Base-by-base conservation (phyloP, 1,284 basidiomycete species). In the Boletus sp. region DNA sequence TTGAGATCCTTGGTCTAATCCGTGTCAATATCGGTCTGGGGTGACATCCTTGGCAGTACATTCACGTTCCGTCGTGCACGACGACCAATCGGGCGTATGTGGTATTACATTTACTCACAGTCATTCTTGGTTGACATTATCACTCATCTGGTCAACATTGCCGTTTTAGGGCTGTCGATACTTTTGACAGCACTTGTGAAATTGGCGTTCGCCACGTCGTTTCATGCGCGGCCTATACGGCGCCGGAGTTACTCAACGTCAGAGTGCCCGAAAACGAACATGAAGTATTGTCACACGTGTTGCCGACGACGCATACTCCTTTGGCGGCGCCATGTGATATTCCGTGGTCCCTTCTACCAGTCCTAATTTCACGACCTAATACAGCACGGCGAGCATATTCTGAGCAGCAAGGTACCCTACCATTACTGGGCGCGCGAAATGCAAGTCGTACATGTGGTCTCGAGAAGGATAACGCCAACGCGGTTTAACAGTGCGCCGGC, bases 191-290 rank as follows among this genome's bases (percentile, higher is more conserved):
- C 44, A 29, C 40, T 49, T 1, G 34, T 32, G 1, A 39, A 33
- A 17, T 33, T 36, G 22, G 39, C 42, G 5, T 46, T 55, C 9
- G 32, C 48, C 12, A 44, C 43, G 17, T 51, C 50, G 0, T 66
- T 59, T 64, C 6, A 44, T 68, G 12, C 57, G 66, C 14, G n/a
- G n/a, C n/a, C n/a, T 70, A 63, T 65, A 58, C 60, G 16, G 68
- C 67, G 1, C 65, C 66, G 1, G 68, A 70, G 41, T 55, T 66
- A 2, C 56, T 61, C 32, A 47, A n/a, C 13, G 34, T 41, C 34
- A 16, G 3, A 8, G 12, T 13, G 27, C 12, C 27, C 37, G 42
- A 45, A 14, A 23, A 36, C 5, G 27, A 22, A 1, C 9, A 13
- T 4, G 35, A 36, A 23, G n/a, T n/a, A n/a, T n/a, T 9, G 10